phyloP scores from a whole-genome alignment of 495 filamentous ascomycete species.

The Penicillium turbatum region DNA sequence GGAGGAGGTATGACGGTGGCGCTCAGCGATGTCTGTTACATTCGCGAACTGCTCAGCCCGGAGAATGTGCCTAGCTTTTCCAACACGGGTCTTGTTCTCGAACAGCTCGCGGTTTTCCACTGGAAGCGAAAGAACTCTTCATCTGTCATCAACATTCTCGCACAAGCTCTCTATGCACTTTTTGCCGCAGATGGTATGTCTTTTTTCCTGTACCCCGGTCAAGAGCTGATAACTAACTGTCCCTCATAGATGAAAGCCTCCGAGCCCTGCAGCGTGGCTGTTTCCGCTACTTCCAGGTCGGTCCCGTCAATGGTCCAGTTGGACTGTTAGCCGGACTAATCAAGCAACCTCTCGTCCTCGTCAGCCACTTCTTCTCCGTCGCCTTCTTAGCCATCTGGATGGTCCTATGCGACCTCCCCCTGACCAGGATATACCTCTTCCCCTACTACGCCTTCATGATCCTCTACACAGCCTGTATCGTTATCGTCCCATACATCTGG shows the following conservation, averaged over 20 bases:
- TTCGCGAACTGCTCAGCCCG: constrained; percentile 67
- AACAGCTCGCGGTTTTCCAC: constrained; percentile 74
- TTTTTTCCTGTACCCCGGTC: background rate
- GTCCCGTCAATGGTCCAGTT: constrained; percentile 70
- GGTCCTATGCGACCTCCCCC: constrained; percentile 51
- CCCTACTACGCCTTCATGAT: constrained; percentile 60
- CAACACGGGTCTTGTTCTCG: constrained; percentile 57
- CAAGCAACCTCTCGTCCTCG: constrained; percentile 69
- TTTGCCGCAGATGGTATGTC: constrained; percentile 76
- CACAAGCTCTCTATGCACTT: constrained; percentile 82
- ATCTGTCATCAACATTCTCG: constrained; percentile 91
- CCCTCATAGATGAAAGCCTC: constrained; percentile 58
- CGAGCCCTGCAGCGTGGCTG: constrained; percentile 82
- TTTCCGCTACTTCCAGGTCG: constrained; percentile 86
- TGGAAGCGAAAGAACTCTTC: constrained; percentile 79
- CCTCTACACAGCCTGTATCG: constrained; percentile 82
- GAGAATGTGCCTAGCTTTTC: constrained; percentile 61
- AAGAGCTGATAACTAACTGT: constrained; percentile 1
- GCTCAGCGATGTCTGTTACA: constrained; percentile 76
- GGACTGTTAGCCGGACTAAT: constrained; percentile 83
- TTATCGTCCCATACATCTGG: constrained; percentile 78
- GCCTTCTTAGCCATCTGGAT: constrained; percentile 87
- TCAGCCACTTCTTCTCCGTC: constrained; percentile 92
- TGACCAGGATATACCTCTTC: constrained; percentile 57
- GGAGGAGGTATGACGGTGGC: constrained; percentile 96